A percentile compares a stretch with the other conserved stretches of the same genome.
Evolutionary conservation across 192 early-diverging fungal genomes (phyloP).

Genomic region (Funneliformis geosporum): DNA sequence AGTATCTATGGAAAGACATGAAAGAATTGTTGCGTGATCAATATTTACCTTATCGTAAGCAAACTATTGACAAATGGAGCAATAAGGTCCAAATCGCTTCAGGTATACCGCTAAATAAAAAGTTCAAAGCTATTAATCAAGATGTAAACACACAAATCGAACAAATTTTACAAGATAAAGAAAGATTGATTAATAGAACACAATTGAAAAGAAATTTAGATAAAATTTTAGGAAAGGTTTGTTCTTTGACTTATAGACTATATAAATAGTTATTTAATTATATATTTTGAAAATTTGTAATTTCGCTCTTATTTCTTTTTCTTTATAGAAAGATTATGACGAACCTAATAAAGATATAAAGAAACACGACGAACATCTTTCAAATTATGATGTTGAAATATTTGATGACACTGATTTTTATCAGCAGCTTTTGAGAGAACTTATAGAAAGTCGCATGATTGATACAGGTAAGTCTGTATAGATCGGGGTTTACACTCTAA

Average conservation of each 20-base stretch:
- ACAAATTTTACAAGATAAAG: constrained; percentile 68
- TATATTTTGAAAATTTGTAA: neutral
- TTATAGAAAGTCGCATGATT: constrained; percentile 92
- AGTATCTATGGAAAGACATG: constrained; percentile 62
- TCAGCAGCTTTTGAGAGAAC: constrained; percentile 87
- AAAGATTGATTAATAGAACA: constrained; percentile 84
- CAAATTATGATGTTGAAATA: constrained; percentile 81
- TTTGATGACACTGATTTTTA: constrained; percentile 99
- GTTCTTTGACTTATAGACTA: neutral
- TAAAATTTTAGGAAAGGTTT: constrained; percentile 52
- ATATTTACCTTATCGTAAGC: constrained; percentile 80
- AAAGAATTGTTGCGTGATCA: constrained; percentile 57
- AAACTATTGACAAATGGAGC: constrained; percentile 93
- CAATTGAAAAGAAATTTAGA: constrained; percentile 79
- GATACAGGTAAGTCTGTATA: constrained; percentile 50
- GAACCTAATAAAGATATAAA: constrained; percentile 43
- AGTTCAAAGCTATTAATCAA: constrained; percentile 96
- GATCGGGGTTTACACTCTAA: neutral
- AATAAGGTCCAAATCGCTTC: constrained; percentile 79
- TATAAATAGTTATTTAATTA: neutral
- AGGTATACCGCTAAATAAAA: constrained; percentile 74
- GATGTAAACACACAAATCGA: constrained; percentile 73
- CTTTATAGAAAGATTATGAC: constrained; percentile 40
- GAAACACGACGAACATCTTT: constrained; percentile 58
- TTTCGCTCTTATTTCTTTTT: neutral